Evolutionary conservation across 2,329 filamentous ascomycete genomes (phyloP), one percentile per base, ranked within the genome.

Genomic region (Cladosporium sp.): DNA sequence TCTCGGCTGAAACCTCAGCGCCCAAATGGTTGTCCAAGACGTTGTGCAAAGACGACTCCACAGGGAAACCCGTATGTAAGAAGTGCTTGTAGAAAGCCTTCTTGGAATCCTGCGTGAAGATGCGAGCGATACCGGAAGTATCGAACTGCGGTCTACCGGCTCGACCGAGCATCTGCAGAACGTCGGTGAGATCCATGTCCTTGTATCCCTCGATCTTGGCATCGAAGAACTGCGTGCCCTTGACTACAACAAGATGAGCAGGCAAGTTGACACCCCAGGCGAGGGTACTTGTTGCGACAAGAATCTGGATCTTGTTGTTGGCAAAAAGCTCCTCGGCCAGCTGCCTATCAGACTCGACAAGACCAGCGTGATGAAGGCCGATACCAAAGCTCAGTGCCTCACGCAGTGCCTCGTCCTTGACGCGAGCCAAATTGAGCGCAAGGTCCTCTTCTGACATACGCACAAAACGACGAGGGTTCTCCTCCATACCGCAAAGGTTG

Each of bases 71-170:
- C 0, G 92, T 97, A 65, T 98, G 93, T 49, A 98, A 72, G 72
- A 98, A 98, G 71, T 98, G 93, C 74, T 98, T 98, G 73, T 98
- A 98, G 69, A 98, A 98, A 53, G 94, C 89, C 71, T 98, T 98
- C 76, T 97, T 98, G 2, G 92, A 77, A 62, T 97, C 91, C 62
- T 98, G 91, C 0, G 93, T 98, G 65, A 98, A 95, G 64, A 98
- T 98, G 25, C 92, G 85, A 8, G 93, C 94, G 51, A 98, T 94
- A 57, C 94, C 93, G 0, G 91, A 95, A 48, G 85, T 87, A 68
- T 98, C 93, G 66, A 98, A 98, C 65, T 98, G 93, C 3, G 93
- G 93, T 55, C 93, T 86, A 13, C 93, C 93, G 11, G 93, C 93
- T 70, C 93, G 85, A 59, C 93, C 93, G 22, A 98, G 77, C 93